Percentiles rank a stretch among this genome's conserved stretches.
phyloP scores from a whole-genome alignment of 2,329 filamentous ascomycete species.

The Talaromyces islandicus region DNA sequence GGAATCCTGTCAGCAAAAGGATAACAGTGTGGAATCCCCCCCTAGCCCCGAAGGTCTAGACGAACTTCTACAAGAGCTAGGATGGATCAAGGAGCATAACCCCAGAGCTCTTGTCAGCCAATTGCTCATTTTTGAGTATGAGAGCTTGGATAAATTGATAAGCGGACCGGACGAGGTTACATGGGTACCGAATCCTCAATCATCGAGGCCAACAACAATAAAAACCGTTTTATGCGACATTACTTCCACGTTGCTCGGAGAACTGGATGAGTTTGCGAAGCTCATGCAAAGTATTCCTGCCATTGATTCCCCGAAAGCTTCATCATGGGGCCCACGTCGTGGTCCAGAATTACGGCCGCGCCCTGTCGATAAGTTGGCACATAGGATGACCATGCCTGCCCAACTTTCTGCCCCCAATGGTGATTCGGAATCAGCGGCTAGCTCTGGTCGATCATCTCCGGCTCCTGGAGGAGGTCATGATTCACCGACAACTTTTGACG shows the following conservation, averaged over 20 bases:
- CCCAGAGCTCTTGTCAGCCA: conserved; percentile 72
- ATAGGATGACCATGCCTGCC: conserved; percentile 77
- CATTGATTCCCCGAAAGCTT: conserved; percentile 66
- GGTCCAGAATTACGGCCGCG: conserved; percentile 41
- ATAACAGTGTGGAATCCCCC: conserved; percentile 20
- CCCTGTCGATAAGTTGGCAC: conserved; percentile 52
- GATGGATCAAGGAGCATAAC: conserved; percentile 65
- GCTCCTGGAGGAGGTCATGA: conserved; percentile 29
- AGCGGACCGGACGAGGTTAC: conserved; percentile 58
- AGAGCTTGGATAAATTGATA: conserved; percentile 50
- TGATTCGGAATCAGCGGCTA: conserved; percentile 32
- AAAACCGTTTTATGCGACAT: conserved; percentile 76
- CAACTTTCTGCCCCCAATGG: conserved; percentile 42
- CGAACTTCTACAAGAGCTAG: conserved; percentile 55
- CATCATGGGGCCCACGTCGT: conserved; percentile 44
- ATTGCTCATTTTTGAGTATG: conserved; percentile 73
- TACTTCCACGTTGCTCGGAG: conserved; percentile 65
- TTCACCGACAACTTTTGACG: conserved; percentile 50
- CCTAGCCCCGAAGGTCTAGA: conserved; percentile 32
- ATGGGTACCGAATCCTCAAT: conserved; percentile 61
- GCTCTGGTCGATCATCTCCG: conserved; percentile 30
- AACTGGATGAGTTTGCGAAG: conserved; percentile 68
- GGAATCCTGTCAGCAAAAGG: conserved; percentile 5
- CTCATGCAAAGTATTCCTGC: conserved; percentile 66
- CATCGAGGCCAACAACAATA: conserved; percentile 70